Evolutionary conservation across 2,329 filamentous ascomycete genomes (phyloP), one percentile per base, ranked within the genome.

Genomic region (Elsinoe necatrix): DNA sequence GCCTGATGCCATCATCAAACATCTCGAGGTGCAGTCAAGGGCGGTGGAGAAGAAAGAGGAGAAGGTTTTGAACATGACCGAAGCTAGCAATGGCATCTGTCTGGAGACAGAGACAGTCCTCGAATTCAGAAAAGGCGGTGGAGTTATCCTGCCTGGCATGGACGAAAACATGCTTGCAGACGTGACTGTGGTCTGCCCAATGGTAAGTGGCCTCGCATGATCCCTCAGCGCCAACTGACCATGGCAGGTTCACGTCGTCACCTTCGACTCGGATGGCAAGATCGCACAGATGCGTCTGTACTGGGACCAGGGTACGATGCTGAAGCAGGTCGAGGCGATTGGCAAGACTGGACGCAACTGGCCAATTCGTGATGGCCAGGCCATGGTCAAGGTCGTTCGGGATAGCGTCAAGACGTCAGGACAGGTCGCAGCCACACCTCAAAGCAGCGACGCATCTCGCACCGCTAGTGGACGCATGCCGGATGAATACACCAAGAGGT

Each of bases 101-200:
- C 68, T 88, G 58, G 91, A 97, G 72, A 77, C 90, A 48, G 86
- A 95, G 66, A 93, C 89, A 21, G 83, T 83, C 1, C 73, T 97
- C 48, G 86, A 95, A 68, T 96, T 98, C 70, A 69, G 84, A 57
- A 83, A 79, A 60, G 84, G 86, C 61, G 93, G 92, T 62, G 92
- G 90, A 61, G 80, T 85, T 61, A 97, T 93, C 74, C 80, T 97
- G 57, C 92, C 92, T 4, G 84, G 84, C 48, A 77, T 98, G 50
- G 92, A 97, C 67, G 90, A 96, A 76, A 96, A 96, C 75, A 95
- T 97, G 71, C 75, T 98, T 58, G 77, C 87, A 57, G 90, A 95
- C 72, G 85, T 85, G 66, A 81, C 81, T 56, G 90, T 90, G 60
- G 83, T 82, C 54, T 79, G 97, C 62, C 82, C 88, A 50, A 83